Base-by-base conservation (phyloP, 257 asterid species). In the Solanum commersonii region DNA sequence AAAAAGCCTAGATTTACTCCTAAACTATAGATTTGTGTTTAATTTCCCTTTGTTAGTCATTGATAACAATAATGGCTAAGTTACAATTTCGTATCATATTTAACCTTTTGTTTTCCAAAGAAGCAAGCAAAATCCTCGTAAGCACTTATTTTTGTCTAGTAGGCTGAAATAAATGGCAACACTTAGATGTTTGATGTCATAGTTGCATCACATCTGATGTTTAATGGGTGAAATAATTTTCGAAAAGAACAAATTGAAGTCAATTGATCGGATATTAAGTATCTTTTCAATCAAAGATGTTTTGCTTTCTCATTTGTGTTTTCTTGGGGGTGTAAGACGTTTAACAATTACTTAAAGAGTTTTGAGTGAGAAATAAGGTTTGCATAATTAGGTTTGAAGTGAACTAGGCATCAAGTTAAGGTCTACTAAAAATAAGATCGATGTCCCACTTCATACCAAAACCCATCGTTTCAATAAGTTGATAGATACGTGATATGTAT, bases 331-430 rank as follows among this genome's bases (percentile, higher is more conserved):
- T 71, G 29, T 49, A 60, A 74, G 14, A 81, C 46, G 65, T 71
- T 71, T 34, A 77, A 29, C 10, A 82, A 56, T 86, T n/a, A 46
- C 31, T 42, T 63, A 2, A 31, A 85, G 38, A 56, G 16, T 60
- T 84, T 89, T 86, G 91, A 91, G 93, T 89, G 68, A 81, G 87
- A 76, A 84, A 56, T 52, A 91, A 90, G 94, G 67, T 89, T 91
- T 88, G 95, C 83, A 92, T 93, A 87, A 92, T 93, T 92, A 92
- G 15, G 85, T 65, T 77, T 87, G 31, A 92, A 90, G 92, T 89
- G 84, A 94, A 91, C 88, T 90, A 14, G 76, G 87, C 85, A 74
- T 73, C 72, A 90, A 92, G 92, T 88, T 63, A 87, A 49, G 70
- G 86, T 31, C 18, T 49, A 10, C 13, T 49, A 49, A 18, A 44